Evolutionary conservation across 2,329 filamentous ascomycete species (phyloP).

Genomic region (Fusarium sp.): DNA sequence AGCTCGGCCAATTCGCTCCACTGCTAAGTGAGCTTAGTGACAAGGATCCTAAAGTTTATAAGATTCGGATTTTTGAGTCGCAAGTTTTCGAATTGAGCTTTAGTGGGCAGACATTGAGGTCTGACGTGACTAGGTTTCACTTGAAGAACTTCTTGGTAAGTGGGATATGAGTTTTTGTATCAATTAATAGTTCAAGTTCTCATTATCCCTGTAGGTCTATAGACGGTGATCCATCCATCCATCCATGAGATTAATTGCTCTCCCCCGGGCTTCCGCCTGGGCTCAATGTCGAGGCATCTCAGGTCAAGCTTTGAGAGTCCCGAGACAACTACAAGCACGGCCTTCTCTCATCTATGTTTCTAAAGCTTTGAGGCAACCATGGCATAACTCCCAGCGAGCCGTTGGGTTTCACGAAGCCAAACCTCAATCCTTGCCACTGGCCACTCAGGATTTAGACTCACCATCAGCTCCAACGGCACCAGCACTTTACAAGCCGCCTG

Average conservation of each 20-base stretch:
- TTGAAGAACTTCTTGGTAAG: constrained; percentile 21
- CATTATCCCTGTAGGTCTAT: constrained; percentile 14
- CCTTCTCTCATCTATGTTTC: constrained; percentile 14
- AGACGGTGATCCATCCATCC: constrained; percentile 7
- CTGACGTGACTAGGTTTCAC: neutral
- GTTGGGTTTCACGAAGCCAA: constrained; percentile 42
- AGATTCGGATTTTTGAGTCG: constrained; percentile 23
- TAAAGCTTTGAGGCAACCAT: constrained; percentile 10
- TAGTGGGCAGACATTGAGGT: constrained; percentile 4
- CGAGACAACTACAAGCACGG: constrained; percentile 10
- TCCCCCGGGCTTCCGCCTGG: constrained; percentile 41
- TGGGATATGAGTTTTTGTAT: neutral
- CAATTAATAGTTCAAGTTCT: constrained; percentile 17
- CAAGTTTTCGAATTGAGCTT: constrained; percentile 5
- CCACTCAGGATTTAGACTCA: constrained; percentile 20
- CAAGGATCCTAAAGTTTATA: constrained; percentile 17
- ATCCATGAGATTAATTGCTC: constrained; percentile 39
- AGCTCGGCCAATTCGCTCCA: constrained; percentile 1
- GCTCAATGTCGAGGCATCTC: constrained; percentile 34
- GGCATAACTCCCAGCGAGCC: constrained; percentile 25
- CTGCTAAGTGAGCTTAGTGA: neutral
- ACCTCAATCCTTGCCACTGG: constrained; percentile 27
- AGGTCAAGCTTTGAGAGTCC: constrained; percentile 13
- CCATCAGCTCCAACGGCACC: constrained; percentile 10
- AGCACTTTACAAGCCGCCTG: constrained; percentile 73